Evolutionary conservation across 1,284 basidiomycete species (phyloP), one percentile per base, ranked within the genome.

Genomic region (Cryptococcus sp.): DNA sequence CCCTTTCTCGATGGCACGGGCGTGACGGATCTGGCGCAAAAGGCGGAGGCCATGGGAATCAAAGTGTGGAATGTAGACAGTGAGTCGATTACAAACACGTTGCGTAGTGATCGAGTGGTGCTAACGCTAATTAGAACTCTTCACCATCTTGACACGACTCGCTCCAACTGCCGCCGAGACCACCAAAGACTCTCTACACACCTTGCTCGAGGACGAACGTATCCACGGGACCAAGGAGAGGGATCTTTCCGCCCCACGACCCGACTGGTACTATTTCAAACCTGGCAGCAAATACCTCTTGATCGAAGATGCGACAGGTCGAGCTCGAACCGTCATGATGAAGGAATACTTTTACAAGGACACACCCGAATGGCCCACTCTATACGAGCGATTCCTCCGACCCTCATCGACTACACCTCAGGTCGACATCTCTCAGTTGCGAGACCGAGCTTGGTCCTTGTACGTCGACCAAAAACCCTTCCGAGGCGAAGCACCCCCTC

Each of bases 181-280:
- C 23, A 23, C 44, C 12, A 55, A 59, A 40, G 62, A 72, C 38
- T 65, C 68, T 5, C 71, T 79, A 19, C 76, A 75, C 3, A 71
- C 76, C 39, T 80, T 98, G 34, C 80, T 99, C 38, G 83, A 88
- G 56, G 84, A 87, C 25, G 95, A 99, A 69, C 84, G 84, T 57
- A 74, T 91, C 34, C 83, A 91, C 59, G 95, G 95, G 39, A 86
- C 85, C 1, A 74, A 82, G 4, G 95, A 99, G 75, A 85, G 93
- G 34, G 95, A 98, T 72, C 84, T 89, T 1, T 83, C 81, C 11
- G 87, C 93, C 45, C 86, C 83, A 50, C 82, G 92, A 40, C 82
- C 86, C 52, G 90, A 94, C 71, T 92, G 82, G 65, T 82, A 82
- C 56, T 99, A 98, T 71, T 98, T 98, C 72, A 76, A 81, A 25